These are phyloP conservation scores for Meira nashicola DNA, from an alignment of 1,284 basidiomycete genomes.

Conservation along the genomic window DNA sequence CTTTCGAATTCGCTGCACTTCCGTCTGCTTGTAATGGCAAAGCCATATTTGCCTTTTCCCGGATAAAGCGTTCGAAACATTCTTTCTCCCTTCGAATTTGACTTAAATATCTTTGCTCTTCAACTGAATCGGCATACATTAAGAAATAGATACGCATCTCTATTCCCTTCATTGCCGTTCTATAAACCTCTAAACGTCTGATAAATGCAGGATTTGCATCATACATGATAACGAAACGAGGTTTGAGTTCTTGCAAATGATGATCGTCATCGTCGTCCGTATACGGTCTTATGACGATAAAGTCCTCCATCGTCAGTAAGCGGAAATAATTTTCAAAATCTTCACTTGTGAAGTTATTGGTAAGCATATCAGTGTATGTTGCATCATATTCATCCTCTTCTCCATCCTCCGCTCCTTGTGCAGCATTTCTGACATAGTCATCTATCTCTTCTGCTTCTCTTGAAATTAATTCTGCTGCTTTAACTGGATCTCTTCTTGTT, in stretches of 20 bases:
- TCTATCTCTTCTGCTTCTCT: slow-evolving; percentile 61
- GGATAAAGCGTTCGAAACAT: slow-evolving; percentile 86
- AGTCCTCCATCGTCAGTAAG: slow-evolving; percentile 70
- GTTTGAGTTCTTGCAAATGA: slow-evolving; percentile 78
- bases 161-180: slow-evolving; percentile 79
- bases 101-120: slow-evolving; percentile 91
- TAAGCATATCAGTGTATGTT: background rate
- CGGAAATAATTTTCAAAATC: slow-evolving; percentile 80
- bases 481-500: background rate
- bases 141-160: slow-evolving; percentile 91
- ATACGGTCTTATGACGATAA: slow-evolving; percentile 80
- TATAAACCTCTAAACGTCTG: slow-evolving; percentile 78
- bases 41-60: slow-evolving; percentile 83
- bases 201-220: slow-evolving; percentile 92
- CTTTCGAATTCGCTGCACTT: slow-evolving; percentile 54
- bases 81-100: slow-evolving; percentile 86
- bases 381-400: slow-evolving; percentile 1
- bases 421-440: slow-evolving; percentile 56
- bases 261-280: slow-evolving; percentile 88
- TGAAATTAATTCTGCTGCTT: slow-evolving; percentile 24
- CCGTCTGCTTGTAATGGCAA: slow-evolving; percentile 79
- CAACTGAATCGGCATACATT: slow-evolving; percentile 84
- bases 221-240: slow-evolving; percentile 82
- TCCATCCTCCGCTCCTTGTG: slow-evolving; percentile 19
- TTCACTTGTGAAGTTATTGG: slow-evolving; percentile 18